Percentiles rank a stretch among this genome's conserved stretches.
These are phyloP conservation scores for Umbellularia californica DNA, from an alignment of 164 flowering plant species.

Conservation along the genomic window DNA sequence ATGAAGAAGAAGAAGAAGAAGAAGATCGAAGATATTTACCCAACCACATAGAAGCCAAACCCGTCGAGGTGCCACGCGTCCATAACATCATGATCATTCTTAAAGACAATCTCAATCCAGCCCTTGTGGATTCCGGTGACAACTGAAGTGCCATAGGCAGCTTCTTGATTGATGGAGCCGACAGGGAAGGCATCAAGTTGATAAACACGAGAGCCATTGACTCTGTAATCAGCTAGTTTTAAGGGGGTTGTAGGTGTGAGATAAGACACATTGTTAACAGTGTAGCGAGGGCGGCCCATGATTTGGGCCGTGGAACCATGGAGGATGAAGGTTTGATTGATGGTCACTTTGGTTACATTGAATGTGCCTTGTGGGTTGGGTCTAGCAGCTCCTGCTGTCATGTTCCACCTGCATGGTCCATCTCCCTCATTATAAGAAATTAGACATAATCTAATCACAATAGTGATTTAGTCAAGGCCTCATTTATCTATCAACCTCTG, in stretches of 20 bases:
- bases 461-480: too few species aligned
- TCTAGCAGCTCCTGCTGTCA: slow-evolving; percentile 71
- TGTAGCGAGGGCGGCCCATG: slow-evolving; percentile 17
- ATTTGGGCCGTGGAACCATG: slow-evolving; percentile 24
- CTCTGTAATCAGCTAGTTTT: slow-evolving; percentile 53
- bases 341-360: slow-evolving; percentile 42
- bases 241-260: slow-evolving; percentile 42
- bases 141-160: slow-evolving; percentile 39
- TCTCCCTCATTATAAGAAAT: too few species aligned
- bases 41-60: slow-evolving; percentile 61
- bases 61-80: slow-evolving; percentile 80
- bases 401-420: slow-evolving; percentile 41
- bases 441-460: too few species aligned
- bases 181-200: slow-evolving; percentile 41
- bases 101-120: slow-evolving; percentile 55
- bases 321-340: slow-evolving; percentile 49
- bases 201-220: slow-evolving; percentile 45
- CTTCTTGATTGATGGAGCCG: slow-evolving; percentile 16
- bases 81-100: slow-evolving; percentile 34
- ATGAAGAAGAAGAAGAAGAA: not conserved
- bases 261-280: slow-evolving; percentile 53
- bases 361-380: slow-evolving; percentile 80
- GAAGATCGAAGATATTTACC: slow-evolving; percentile 34
- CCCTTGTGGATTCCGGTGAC: slow-evolving; percentile 50
- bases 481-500: too few species aligned